Base-by-base conservation (phyloP, 2,329 filamentous ascomycete genomes). In the Penicillium verrucosum region DNA sequence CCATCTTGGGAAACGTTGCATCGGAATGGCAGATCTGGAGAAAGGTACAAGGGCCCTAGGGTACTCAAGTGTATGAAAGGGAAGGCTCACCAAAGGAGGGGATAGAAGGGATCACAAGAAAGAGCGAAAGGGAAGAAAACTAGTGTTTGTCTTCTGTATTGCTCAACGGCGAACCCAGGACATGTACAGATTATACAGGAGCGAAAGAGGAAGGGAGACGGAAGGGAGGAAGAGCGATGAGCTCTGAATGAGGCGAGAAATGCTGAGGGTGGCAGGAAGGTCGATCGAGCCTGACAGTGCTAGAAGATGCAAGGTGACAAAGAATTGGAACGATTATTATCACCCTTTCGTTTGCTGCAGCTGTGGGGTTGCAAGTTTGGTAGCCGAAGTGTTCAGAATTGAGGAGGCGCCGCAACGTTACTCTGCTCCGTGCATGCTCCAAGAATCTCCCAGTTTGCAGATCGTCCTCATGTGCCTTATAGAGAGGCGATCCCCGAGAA, bases 371-470 rank as follows among this genome's bases (percentile, higher is more conserved):
- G 49, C 49, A 61, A 62, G 66, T 62, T 62, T 64, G 61, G 58
- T 64, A 65, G 56, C 63, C 60, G 67, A 61, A 61, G 58, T 61
- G 54, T 56, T 64, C 58, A 53, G 64, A 66, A 64, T 61, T 62
- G 57, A 64, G 65, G 60, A 66, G 66, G 65, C 61, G 65, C 65
- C 65, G 70, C 67, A 63, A 71, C 58, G 65, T 70, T 69, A 71
- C 71, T 72, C 72, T 69, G 66, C 72, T 74, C 71, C 70, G 73
- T 74, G 72, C 73, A 74, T 74, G 70, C 72, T 70, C 70, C 68
- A 72, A 68, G 67, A 73, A 74, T 68, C 66, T 70, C 68, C 65
- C 70, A 70, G 63, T 60, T 62, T 65, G 70, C 66, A 68, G 68
- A 70, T 73, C 66, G 66, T 64, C 67, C 66, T 74, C 70, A 71